phyloP scores from a whole-genome alignment of 1,284 basidiomycete species.

The Boletus hoseneyae region DNA sequence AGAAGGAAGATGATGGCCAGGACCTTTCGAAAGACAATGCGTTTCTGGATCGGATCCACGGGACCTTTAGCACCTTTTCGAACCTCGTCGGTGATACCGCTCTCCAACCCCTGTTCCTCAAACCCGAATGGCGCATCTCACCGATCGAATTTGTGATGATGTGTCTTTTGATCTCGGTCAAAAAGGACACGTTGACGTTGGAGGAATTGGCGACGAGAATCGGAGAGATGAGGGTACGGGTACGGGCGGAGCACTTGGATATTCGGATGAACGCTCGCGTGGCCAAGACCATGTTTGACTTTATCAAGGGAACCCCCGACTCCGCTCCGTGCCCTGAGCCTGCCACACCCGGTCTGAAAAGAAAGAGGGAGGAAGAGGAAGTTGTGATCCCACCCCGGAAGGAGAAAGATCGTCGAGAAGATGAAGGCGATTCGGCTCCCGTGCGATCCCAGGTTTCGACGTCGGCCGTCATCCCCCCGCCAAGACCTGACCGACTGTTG shows the following conservation, averaged over 20 bases:
- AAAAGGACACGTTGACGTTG: slow-evolving; percentile 37
- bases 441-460: neutral
- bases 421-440: neutral
- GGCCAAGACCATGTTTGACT: slow-evolving; percentile 46
- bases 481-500: slow-evolving; percentile 21
- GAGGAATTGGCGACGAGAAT: slow-evolving; percentile 44
- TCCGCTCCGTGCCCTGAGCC: too few relatives aligned
- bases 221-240: slow-evolving; percentile 45
- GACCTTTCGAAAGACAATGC: slow-evolving; percentile 28
- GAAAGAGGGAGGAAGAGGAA: slow-evolving; percentile 31
- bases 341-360: too few relatives aligned
- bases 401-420: slow-evolving; percentile 15
- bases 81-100: slow-evolving; percentile 37
- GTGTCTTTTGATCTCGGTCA: slow-evolving; percentile 46
- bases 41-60: slow-evolving; percentile 37
- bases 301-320: slow-evolving; percentile 29
- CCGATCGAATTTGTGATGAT: slow-evolving; percentile 63
- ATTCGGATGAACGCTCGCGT: slow-evolving; percentile 52
- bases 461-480: slow-evolving; percentile 15
- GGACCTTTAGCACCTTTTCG: slow-evolving; percentile 45
- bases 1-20: slow-evolving; percentile 5
- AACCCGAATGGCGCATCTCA: slow-evolving; percentile 41
- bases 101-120: slow-evolving; percentile 34
- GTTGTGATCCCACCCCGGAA: neutral
- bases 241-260: slow-evolving; percentile 47